These are phyloP conservation scores for Penicillium griseofulvum DNA, from an alignment of 2,329 filamentous ascomycete genomes.

Conservation along the genomic window DNA sequence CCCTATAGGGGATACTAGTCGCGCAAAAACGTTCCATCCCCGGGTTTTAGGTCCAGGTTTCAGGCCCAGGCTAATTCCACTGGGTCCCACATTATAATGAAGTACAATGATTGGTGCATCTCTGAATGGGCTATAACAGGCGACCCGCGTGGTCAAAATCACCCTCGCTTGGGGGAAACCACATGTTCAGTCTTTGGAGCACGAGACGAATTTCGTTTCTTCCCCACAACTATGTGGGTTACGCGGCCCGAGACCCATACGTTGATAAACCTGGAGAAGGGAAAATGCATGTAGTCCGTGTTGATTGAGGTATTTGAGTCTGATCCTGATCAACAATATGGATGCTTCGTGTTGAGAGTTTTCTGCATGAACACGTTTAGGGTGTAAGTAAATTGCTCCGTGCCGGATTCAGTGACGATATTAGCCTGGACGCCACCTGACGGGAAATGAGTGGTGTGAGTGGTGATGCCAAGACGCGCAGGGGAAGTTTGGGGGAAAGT, in stretches of 20 bases:
- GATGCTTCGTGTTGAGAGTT: background rate
- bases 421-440: background rate
- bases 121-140: background rate
- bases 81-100: background rate
- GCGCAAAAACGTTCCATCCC: background rate
- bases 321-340: background rate
- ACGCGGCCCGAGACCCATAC: constrained; percentile 9
- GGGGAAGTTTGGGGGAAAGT: background rate
- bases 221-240: constrained; percentile 3
- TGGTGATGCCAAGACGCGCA: constrained; percentile 3
- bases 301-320: background rate
- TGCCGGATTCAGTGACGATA: constrained; percentile 4
- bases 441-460: background rate
- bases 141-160: background rate
- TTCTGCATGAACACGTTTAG: background rate
- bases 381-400: background rate
- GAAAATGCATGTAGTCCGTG: background rate
- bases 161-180: background rate
- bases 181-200: background rate
- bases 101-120: background rate
- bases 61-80: background rate
- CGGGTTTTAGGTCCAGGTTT: background rate
- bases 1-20: background rate
- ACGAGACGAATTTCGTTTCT: background rate
- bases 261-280: background rate